Evolutionary conservation across 2,329 filamentous ascomycete species (phyloP).

Genomic region (Escovopsis sp.): DNA sequence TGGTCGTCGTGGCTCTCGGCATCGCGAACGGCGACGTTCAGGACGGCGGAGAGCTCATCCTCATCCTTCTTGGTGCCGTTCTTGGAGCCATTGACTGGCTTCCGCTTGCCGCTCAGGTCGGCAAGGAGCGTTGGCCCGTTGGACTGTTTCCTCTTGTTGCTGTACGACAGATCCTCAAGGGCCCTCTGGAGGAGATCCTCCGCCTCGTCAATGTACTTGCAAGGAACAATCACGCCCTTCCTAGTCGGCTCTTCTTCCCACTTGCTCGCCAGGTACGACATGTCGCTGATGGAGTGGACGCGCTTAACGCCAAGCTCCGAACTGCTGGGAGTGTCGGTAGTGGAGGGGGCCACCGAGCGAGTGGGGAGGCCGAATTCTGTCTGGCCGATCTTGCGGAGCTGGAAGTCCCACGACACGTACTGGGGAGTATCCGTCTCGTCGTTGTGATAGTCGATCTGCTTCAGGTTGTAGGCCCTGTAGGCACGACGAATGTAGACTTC

Average conservation of each 20-base stretch:
- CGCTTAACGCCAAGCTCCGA: conserved; percentile 52
- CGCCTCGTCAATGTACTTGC: conserved; percentile 83
- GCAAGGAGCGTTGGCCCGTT: conserved; percentile 46
- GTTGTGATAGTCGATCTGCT: conserved; percentile 78
- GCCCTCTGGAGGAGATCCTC: conserved; percentile 77
- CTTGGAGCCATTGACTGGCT: conserved; percentile 20
- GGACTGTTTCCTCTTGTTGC: conserved; percentile 38
- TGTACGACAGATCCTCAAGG: conserved; percentile 62
- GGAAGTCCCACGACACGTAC: conserved; percentile 90
- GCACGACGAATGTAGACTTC: conserved; percentile 94
- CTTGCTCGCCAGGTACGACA: conserved; percentile 71
- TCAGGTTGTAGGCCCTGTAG: conserved; percentile 88
- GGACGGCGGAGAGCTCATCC: conserved; percentile 77
- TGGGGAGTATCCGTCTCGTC: conserved; percentile 52
- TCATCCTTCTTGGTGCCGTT: conserved; percentile 26
- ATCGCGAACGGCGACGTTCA: conserved; percentile 84
- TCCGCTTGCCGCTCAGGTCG: conserved; percentile 60
- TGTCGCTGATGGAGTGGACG: conserved; percentile 89
- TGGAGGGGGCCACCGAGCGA: conserved; percentile 66
- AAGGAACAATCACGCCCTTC: conserved; percentile 88
- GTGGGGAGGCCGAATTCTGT: conserved; percentile 76
- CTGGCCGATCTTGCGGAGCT: conserved; percentile 82
- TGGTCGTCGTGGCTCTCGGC: conserved; percentile 70
- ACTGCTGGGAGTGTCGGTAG: conserved; percentile 59
- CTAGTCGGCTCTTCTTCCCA: conserved; percentile 62